phyloP scores from a whole-genome alignment of 768 basidiomycete genomes.

The Macrolepiota fuliginosa region DNA sequence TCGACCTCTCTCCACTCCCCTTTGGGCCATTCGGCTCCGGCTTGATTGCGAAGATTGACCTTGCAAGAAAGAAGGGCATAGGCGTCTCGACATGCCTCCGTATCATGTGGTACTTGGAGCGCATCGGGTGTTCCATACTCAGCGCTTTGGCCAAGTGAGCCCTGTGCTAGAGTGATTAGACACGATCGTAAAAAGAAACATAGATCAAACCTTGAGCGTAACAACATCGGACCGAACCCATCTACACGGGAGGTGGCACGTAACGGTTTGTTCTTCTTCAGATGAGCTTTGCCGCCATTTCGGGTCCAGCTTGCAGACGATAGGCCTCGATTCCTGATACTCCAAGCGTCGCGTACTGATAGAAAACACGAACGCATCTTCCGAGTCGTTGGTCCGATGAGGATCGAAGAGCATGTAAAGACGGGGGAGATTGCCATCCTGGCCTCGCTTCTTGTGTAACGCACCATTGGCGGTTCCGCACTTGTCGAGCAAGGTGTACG shows the following conservation, averaged over 20 bases:
- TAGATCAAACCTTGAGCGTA: slow-evolving; percentile 48
- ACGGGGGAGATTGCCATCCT: slow-evolving; percentile 53
- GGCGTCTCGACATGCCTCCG: slow-evolving; percentile 70
- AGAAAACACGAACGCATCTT: slow-evolving; percentile 87
- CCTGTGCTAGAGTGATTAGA: slow-evolving; percentile 33
- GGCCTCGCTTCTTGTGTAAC: slow-evolving; percentile 63
- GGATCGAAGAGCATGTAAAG: slow-evolving; percentile 88
- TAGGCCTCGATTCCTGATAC: slow-evolving; percentile 76
- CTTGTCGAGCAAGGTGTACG: slow-evolving; percentile 74
- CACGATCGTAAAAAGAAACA: background rate
- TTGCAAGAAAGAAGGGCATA: slow-evolving; percentile 76
- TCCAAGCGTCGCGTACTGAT: slow-evolving; percentile 75
- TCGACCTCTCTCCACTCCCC: slow-evolving; percentile 79
- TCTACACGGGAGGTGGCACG: slow-evolving; percentile 56
- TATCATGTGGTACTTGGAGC: slow-evolving; percentile 45
- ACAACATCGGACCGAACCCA: slow-evolving; percentile 59
- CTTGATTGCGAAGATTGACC: slow-evolving; percentile 68
- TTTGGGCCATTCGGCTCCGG: slow-evolving; percentile 76
- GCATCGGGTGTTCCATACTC: slow-evolving; percentile 63
- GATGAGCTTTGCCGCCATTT: slow-evolving; percentile 74
- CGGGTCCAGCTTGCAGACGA: slow-evolving; percentile 69
- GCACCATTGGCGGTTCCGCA: slow-evolving; percentile 89
- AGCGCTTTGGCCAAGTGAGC: slow-evolving; percentile 52
- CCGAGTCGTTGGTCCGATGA: slow-evolving; percentile 69
- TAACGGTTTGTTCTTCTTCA: slow-evolving; percentile 46